Conservation (phyloP, 352 stramenopile species). For the Pythium vanterpoolii region DNA sequence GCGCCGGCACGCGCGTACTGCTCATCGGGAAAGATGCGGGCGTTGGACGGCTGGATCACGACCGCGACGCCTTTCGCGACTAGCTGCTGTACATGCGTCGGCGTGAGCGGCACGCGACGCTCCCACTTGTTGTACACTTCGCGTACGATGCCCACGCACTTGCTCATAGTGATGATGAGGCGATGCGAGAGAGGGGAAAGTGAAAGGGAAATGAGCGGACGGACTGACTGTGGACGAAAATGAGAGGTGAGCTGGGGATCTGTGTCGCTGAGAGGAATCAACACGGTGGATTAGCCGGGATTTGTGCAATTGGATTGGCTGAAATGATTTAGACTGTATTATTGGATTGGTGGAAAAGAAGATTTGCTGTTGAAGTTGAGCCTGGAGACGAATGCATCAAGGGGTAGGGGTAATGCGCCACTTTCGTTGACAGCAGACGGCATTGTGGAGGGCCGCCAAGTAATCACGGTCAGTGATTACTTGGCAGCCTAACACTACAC, state of each 20-base stretch:
- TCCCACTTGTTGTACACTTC: conserved; percentile 97
- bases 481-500: too few species aligned
- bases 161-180: conserved; percentile 23
- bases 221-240: background rate
- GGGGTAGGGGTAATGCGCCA: background rate
- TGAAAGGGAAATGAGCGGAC: background rate
- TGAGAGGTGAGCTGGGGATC: background rate
- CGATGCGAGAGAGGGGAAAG: background rate
- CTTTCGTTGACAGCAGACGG: background rate
- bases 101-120: conserved; percentile 90
- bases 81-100: conserved; percentile 85
- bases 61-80: conserved; percentile 84
- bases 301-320: conserved; percentile 10
- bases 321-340: background rate
- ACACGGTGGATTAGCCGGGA: background rate
- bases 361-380: conserved; percentile 18
- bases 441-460: too few species aligned
- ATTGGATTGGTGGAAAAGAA: conserved; percentile 10
- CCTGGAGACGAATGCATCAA: conserved; percentile 1
- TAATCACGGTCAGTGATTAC: too few species aligned
- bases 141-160: conserved; percentile 89
- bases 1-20: conserved; percentile 91
- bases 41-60: conserved; percentile 90
- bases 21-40: conserved; percentile 92
- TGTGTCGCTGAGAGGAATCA: background rate